Evolutionary conservation across 768 basidiomycete species (phyloP), one percentile per base, ranked within the genome.

Genomic region (Lactifluus piperatus): DNA sequence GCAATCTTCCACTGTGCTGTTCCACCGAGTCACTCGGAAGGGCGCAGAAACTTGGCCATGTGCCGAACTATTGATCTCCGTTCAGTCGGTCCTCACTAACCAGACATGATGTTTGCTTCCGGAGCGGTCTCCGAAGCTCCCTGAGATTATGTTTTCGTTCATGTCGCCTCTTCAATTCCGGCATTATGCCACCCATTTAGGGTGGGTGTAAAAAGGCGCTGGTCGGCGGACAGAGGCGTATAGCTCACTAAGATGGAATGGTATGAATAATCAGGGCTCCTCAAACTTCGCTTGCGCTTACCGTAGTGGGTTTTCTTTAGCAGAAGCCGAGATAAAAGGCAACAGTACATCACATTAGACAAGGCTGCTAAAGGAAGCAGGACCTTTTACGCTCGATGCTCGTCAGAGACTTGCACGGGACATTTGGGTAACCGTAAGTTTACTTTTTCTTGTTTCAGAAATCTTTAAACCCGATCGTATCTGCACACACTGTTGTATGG

Each of bases 21-120:
- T 58, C 63, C 52, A 57, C 56, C 36, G 52, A 50, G 53, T 54
- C 58, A 34, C 52, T 54, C 58, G 49, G 62, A 54, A 51, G 49
- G 62, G 62, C 49, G 44, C 44, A 60, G 44, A 46, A 61, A 63
- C 18, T 56, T 27, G 43, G 53, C 62, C 62, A 61, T 63, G 61
- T 60, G 58, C 47, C 54, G 20, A 54, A 51, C 47, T 32, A 61
- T 55, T 63, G 62, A 63, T 63, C 62, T 63, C 62, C 62, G 62
- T 43, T 32, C 22, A 49, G 44, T 54, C 52, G 58, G 62, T 49
- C 57, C 57, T 52, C 57, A 60, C 24, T 60, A 49, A 37, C 62
- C 43, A 37, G 58, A 61, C 53, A 30, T 54, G 58, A 45, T 20
- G 51, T 50, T 11, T 59, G 41, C 36, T 20, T 37, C 44, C 62